phyloP scores from a whole-genome alignment of 208 protist species.

The Trypanosoma vivax region DNA sequence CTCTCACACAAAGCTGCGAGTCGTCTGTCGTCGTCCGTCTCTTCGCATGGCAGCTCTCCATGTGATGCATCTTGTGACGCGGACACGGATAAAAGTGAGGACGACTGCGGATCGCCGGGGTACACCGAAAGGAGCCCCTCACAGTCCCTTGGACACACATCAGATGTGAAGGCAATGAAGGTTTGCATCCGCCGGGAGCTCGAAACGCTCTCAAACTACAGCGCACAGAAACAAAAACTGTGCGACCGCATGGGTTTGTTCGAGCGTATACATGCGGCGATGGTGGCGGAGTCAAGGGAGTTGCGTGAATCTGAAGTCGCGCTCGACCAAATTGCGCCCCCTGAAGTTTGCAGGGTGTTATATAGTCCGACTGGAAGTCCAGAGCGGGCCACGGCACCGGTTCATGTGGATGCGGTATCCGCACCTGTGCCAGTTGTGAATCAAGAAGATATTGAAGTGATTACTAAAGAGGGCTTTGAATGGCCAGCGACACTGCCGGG shows the following conservation, averaged over 20 bases:
- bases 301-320: slow-evolving; percentile 16
- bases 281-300: slow-evolving; percentile 10
- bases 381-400: too few species aligned
- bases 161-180: slow-evolving; percentile 2
- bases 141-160: not conserved
- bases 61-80: not conserved
- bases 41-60: not conserved
- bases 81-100: not conserved
- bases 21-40: not conserved
- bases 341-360: slow-evolving; percentile 2
- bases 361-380: too few species aligned
- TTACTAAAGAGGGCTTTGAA: slow-evolving; percentile 12
- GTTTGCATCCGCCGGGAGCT: slow-evolving; percentile 6
- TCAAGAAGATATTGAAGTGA: slow-evolving; percentile 3
- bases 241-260: not conserved
- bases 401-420: not conserved
- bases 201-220: slow-evolving; percentile 14
- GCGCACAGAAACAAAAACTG: not conserved
- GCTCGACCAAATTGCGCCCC: slow-evolving; percentile 3
- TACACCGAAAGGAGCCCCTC: not conserved
- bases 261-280: not conserved
- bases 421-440: not conserved
- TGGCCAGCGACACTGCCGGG: slow-evolving; percentile 15
- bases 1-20: not conserved
- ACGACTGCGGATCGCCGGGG: not conserved